These are phyloP conservation scores for Ascochyta koolunga DNA, from an alignment of 2,329 filamentous ascomycete species.

Conservation along the genomic window DNA sequence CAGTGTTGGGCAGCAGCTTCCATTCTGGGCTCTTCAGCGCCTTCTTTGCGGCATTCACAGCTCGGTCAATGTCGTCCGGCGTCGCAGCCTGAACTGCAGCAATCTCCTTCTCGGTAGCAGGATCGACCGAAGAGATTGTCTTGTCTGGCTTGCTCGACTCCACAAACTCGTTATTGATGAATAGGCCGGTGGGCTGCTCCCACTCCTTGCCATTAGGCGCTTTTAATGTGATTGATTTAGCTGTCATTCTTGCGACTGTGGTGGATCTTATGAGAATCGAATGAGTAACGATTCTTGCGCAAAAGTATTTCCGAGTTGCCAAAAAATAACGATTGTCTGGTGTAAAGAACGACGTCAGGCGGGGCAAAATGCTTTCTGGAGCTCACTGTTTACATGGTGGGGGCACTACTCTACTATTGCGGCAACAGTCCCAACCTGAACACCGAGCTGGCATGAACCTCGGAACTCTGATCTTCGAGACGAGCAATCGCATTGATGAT, in stretches of 20 bases:
- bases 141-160: constrained; percentile 26
- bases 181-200: constrained; percentile 50
- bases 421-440: background rate
- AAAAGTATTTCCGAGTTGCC: background rate
- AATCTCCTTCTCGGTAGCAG: constrained; percentile 37
- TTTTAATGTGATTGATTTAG: constrained; percentile 37
- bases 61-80: constrained; percentile 42
- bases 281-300: background rate
- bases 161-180: constrained; percentile 55
- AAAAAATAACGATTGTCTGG: background rate
- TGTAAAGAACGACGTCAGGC: background rate
- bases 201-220: constrained; percentile 49
- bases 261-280: background rate
- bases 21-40: constrained; percentile 31
- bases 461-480: background rate
- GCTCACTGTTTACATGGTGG: background rate
- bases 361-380: constrained; percentile 8
- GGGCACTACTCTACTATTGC: constrained; percentile 1
- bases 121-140: constrained; percentile 22
- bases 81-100: constrained; percentile 40
- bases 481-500: background rate
- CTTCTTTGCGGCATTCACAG: constrained; percentile 42
- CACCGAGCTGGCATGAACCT: background rate
- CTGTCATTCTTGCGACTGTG: background rate
- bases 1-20: constrained; percentile 21